These are phyloP conservation scores for Sporobolomyces roseus DNA, from an alignment of 768 basidiomycete genomes.

Conservation along the genomic window DNA sequence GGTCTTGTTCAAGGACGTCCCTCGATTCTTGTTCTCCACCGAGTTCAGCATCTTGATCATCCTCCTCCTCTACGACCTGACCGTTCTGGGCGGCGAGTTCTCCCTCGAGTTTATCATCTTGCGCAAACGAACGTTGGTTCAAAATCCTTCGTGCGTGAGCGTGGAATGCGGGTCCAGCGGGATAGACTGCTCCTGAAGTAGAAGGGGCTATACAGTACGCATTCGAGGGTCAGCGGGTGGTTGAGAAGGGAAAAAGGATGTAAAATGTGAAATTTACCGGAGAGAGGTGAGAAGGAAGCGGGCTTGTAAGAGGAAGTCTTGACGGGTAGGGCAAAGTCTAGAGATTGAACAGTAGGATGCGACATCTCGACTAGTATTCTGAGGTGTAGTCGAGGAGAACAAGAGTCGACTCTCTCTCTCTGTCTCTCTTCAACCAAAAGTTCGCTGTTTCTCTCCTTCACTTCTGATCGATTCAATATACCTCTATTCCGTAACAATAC, in stretches of 20 bases:
- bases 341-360: constrained; percentile 45
- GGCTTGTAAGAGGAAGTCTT: constrained; percentile 55
- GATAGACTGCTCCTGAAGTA: constrained; percentile 60
- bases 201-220: constrained; percentile 44
- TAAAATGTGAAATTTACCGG: constrained; percentile 48
- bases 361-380: constrained; percentile 16
- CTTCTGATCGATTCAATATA: background rate
- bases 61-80: constrained; percentile 54
- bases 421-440: too few species aligned
- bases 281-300: constrained; percentile 46
- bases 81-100: constrained; percentile 54
- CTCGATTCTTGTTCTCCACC: constrained; percentile 81
- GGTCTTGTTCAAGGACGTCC: constrained; percentile 70
- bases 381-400: too few species aligned
- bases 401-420: too few species aligned
- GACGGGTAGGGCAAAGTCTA: constrained; percentile 53
- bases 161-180: constrained; percentile 83
- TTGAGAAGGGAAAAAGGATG: background rate
- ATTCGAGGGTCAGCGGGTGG: background rate
- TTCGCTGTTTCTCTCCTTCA: background rate
- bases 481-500: background rate
- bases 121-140: constrained; percentile 73
- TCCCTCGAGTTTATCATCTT: constrained; percentile 67
- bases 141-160: constrained; percentile 72
- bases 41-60: constrained; percentile 82